Percentiles rank a stretch among this genome's conserved stretches.
phyloP scores from a whole-genome alignment of 2,329 filamentous ascomycete genomes.

The Dactylonectria estremocensis region DNA sequence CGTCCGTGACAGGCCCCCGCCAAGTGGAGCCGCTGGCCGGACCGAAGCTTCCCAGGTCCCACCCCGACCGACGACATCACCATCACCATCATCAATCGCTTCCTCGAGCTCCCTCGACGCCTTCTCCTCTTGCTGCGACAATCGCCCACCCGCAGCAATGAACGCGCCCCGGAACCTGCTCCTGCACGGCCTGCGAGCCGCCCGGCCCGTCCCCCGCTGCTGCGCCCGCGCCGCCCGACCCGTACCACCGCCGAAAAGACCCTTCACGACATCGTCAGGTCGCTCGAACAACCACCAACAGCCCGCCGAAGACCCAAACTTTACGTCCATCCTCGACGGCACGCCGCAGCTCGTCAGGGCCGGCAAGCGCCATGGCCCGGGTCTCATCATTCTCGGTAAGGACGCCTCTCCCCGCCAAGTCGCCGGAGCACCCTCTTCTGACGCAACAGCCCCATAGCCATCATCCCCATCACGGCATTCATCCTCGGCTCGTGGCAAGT shows the following conservation, averaged over 20 bases:
- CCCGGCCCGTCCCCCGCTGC: constrained; percentile 30
- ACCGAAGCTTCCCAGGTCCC: constrained; percentile 3
- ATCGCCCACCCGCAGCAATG: constrained; percentile 40
- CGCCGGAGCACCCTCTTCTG: background rate
- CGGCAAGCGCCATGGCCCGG: constrained; percentile 81
- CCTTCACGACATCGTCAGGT: constrained; percentile 39
- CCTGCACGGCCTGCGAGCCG: constrained; percentile 46
- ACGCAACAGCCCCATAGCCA: constrained; percentile 60
- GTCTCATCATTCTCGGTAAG: constrained; percentile 83
- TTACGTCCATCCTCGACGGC: constrained; percentile 89
- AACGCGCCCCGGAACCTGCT: constrained; percentile 47
- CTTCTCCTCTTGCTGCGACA: background rate
- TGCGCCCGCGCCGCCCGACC: constrained; percentile 29
- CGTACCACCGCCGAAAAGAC: constrained; percentile 28
- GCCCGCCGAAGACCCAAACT: constrained; percentile 82
- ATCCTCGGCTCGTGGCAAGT: constrained; percentile 95
- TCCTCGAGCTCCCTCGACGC: background rate
- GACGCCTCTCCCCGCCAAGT: constrained; percentile 25
- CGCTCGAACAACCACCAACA: constrained; percentile 41
- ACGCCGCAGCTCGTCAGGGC: constrained; percentile 85
- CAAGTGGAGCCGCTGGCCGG: background rate
- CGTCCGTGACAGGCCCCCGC: background rate
- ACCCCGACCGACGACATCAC: constrained; percentile 1
- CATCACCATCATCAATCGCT: background rate
- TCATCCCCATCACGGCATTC: constrained; percentile 95